Base-by-base conservation (phyloP, 2,329 filamentous ascomycete genomes). In the Venturia pyrina region DNA sequence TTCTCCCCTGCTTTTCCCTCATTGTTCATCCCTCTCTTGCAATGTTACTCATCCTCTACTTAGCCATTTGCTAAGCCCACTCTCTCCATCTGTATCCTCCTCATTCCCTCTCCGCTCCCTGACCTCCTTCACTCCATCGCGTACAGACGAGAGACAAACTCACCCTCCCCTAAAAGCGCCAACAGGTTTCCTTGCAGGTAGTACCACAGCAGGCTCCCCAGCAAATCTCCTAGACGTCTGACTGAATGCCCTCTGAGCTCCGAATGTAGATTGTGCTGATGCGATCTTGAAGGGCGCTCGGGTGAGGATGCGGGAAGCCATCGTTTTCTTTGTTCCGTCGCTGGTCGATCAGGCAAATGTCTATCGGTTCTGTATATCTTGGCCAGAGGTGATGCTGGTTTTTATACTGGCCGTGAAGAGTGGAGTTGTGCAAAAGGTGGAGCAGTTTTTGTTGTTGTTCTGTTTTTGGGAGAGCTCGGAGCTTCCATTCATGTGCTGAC, bases 151-250 rank as follows among this genome's bases (percentile, higher is more conserved):
- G 34, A 46, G 59, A 65, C 65, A 64, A 65, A 81, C 85, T 81
- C 76, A 90, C 88, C 87, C 87, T 80, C 87, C 87, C 73, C 88
- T 79, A 74, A 90, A 90, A 70, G 87, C 87, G 66, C 87, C 87
- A 64, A 89, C 83, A 8, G 88, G 87, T 75, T 85, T 89, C 75
- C 80, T 82, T n/a, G 81, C 78, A 37, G 86, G 81, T 65, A 84
- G 70, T 60, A 78, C 76, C 62, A 57, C 43, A 17, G 64, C 44
- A 40, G 37, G 37, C 19, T 34, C 43, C 34, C 24, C 44, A 5
- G 48, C 48, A 24, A 53, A 53, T 6, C 48, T 53, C 48, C 7
- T 15, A 53, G 2, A 1, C 21, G 48, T 28, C 48, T 53, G 48
- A 53, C 48, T 28, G 10, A 53, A 53, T 6, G 21, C 21, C 48